Evolutionary conservation across 345 rosid genomes (phyloP), one percentile per base, ranked within the genome.

Genomic region (Aquilaria sinensis): DNA sequence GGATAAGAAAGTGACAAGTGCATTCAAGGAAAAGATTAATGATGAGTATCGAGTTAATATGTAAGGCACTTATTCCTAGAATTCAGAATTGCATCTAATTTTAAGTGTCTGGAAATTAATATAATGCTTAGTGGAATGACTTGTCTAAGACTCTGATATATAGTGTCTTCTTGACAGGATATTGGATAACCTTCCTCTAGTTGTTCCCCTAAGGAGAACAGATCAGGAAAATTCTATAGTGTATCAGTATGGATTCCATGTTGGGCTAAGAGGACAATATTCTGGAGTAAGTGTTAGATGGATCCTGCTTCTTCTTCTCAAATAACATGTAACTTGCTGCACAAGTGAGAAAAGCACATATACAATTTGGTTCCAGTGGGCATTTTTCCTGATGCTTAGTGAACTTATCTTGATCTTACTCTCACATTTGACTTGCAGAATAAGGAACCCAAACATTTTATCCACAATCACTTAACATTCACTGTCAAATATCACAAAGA

Each of bases 31-130:
- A 65, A 92, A 87, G 81, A 89, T 89, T 15, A 70, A 80, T 11
- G 96, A 92, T 67, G 98, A 92, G 49, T 92, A 92, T 67, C 81
- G 88, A 15, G 96, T 85, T 16, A 89, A 89, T 70, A 90, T 90
- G 95, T 87, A 72, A 74, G 85, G 58, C 52, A 50, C 47, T 70
- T 31, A 10, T 53, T 53, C 23, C 9, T 37, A 37, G 43, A 37
- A 37, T 37, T 23, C 5, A 2, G 3, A 37, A 9, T 37, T 37
- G 43, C 43, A 37, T 37, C 43, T 37, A 37, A 37, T 37, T 37
- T 37, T 2, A 9, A 2, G 43, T 31, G 46, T 2, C 31, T 16
- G 37, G 45, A 9, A 52, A 7, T 33, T 32, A 51, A 6, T 41
- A 10, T 9, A 30, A 54, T 37, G 43, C 30, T 60, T 52, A 63